Evolutionary conservation across 257 asterid genomes (phyloP).

Genomic region (Solanum chmielewskii): DNA sequence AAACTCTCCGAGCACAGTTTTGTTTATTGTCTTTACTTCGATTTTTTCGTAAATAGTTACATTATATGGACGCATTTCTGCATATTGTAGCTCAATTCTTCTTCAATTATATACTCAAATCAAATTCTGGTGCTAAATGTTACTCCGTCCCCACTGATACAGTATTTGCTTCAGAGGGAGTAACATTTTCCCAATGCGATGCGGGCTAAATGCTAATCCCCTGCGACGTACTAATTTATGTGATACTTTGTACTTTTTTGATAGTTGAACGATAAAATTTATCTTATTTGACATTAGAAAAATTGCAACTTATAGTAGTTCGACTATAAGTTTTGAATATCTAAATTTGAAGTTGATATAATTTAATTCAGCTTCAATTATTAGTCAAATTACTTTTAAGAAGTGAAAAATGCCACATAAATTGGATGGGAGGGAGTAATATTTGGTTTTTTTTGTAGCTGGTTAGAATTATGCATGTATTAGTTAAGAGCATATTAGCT

Average conservation of each 20-base stretch:
- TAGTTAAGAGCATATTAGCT: background rate
- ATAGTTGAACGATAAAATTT: background rate
- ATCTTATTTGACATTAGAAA: background rate
- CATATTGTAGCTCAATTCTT: background rate
- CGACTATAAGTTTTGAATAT: background rate
- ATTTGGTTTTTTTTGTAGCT: background rate
- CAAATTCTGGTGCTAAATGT: background rate
- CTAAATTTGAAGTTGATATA: background rate
- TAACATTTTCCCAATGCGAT: background rate
- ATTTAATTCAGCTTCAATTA: background rate
- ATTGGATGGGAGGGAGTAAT: background rate
- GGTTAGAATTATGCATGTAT: background rate
- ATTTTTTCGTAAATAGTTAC: background rate
- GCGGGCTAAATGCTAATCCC: background rate
- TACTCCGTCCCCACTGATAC: background rate
- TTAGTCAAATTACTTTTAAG: background rate
- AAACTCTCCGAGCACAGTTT: background rate
- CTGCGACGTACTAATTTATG: background rate
- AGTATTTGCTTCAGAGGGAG: background rate
- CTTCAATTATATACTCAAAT: background rate
- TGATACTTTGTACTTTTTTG: background rate
- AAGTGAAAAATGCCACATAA: background rate
- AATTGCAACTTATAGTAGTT: background rate
- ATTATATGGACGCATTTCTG: background rate
- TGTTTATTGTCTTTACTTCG: background rate